Percentiles rank a stretch among this genome's conserved stretches.
Conservation (phyloP, 1,284 basidiomycete genomes). For the Trichosporon asahii region DNA sequence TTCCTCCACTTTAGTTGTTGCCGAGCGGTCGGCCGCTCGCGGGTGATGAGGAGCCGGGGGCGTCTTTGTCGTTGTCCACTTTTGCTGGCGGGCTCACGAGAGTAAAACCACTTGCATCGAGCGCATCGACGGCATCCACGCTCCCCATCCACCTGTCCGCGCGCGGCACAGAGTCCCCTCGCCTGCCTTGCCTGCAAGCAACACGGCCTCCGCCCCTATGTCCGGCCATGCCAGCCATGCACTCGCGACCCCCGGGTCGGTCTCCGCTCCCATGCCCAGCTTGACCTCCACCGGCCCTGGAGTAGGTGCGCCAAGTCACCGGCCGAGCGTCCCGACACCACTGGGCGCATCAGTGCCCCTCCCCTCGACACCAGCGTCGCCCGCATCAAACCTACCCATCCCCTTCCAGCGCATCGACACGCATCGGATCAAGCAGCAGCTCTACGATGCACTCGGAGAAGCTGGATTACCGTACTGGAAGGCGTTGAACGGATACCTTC, state of each 20-base stretch:
- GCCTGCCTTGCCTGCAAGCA: background rate
- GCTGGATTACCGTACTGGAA: constrained; percentile 60
- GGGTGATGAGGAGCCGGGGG: constrained; percentile 3
- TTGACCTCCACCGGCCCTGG: constrained; percentile 52
- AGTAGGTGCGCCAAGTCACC: background rate
- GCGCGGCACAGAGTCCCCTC: background rate
- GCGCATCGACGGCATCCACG: background rate
- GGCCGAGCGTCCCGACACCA: background rate
- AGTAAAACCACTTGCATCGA: background rate
- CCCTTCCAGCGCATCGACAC: constrained; percentile 37
- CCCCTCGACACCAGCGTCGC: constrained; percentile 47
- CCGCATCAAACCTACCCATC: constrained; percentile 43
- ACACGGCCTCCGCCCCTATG: constrained; percentile 13
- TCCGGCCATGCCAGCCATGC: constrained; percentile 55
- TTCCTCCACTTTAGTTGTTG: background rate
- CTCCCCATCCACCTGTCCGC: constrained; percentile 2
- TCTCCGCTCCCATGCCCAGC: constrained; percentile 42
- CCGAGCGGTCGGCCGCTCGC: background rate
- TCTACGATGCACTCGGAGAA: constrained; percentile 68
- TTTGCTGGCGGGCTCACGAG: constrained; percentile 3
- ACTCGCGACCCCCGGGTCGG: constrained; percentile 53
- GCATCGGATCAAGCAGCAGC: constrained; percentile 65
- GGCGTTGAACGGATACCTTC: constrained; percentile 46
- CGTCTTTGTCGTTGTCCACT: constrained; percentile 3
- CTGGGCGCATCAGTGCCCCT: constrained; percentile 48